Evolutionary conservation across 78 protist species (phyloP), one percentile per base, ranked within the genome.

Genomic region (Anaeramoeba flamelloides): DNA sequence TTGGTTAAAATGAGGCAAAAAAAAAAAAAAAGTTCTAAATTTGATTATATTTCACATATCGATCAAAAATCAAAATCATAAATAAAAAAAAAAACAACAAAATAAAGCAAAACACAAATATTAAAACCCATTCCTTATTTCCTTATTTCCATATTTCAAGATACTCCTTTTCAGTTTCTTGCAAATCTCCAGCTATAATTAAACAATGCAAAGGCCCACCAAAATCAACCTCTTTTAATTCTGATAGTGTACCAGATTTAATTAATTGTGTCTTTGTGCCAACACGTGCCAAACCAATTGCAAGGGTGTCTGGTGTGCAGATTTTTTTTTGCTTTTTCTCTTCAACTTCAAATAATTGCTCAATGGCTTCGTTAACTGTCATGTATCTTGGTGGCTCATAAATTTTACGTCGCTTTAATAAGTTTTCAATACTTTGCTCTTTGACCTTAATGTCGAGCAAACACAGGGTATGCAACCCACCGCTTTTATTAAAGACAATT

Each of bases 311-410:
- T 1, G 41, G 64, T n/a, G n/a, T 22, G 30, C 31, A 64, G 75
- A 1, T 75, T 64, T 76, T 76, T 33, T 80, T 86, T 0, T 2
- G 2, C 26, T 87, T 22, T 2, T 79, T 0, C 22, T 74, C 87
- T 53, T 88, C 95, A 36, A 93, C 77, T 40, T 86, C 91, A 37
- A 94, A 77, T 30, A 95, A n/a, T 78, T 95, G 97, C 41, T 86
- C 92, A 0, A 81, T 77, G 36, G 87, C 89, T 77, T 87, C 91
- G 79, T 81, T 85, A 39, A 94, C 88, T 1, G 98, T 89, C 99
- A 96, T 96, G 89, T 82, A 96, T 37, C 99, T 88, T 1, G 99
- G 98, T 12, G 98, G 97, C 82, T 94, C 95, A 78, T 90, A 96
- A n/a, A 88, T 77, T n/a, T 81, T 79, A 31, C 82, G n/a, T n/a